These are phyloP conservation scores for Erigeron canadensis DNA, from an alignment of 129 eudicot genomes.

Conservation along the genomic window DNA sequence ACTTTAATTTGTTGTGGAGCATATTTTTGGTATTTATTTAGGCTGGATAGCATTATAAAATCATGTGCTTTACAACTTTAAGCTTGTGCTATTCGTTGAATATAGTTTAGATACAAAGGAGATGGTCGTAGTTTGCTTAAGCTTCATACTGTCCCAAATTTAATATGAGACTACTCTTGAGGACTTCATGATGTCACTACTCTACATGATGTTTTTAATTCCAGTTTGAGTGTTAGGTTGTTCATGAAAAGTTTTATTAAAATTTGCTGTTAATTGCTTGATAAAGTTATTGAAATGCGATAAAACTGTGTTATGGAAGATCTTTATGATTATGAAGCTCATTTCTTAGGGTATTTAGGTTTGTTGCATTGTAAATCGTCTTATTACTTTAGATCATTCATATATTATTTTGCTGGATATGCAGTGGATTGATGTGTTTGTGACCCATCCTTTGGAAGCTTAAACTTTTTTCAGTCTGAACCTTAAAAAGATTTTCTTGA, in stretches of 20 bases:
- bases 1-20: neutral
- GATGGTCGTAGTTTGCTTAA: neutral
- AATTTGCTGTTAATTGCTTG: neutral
- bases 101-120: neutral
- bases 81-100: neutral
- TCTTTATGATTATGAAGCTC: neutral
- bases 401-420: neutral
- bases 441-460: neutral
- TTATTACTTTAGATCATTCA: neutral
- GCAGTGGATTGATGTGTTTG: neutral
- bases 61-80: neutral
- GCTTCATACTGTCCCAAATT: neutral
- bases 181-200: conserved; percentile 4
- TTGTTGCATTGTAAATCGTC: neutral
- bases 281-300: neutral
- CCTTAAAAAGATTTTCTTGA: neutral
- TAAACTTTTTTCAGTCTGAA: neutral
- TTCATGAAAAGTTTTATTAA: neutral
- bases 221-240: neutral
- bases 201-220: neutral
- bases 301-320: neutral
- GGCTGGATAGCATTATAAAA: neutral
- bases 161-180: neutral
- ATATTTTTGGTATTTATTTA: neutral
- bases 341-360: neutral